Conservation (phyloP, 1,139 yeast genomes). For the Saccharomyces pastorianus region DNA sequence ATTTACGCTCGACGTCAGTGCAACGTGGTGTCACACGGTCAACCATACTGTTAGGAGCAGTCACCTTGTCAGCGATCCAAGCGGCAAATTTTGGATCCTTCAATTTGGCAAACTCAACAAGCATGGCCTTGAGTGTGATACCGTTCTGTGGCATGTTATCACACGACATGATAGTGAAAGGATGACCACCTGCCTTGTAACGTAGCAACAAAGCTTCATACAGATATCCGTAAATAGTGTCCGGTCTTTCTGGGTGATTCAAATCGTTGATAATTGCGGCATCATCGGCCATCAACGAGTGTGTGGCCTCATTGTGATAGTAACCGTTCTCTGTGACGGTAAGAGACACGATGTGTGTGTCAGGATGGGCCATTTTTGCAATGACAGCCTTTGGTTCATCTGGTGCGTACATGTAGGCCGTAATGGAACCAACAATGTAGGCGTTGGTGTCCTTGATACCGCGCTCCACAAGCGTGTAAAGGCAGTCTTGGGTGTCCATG, state of each 20-base stretch:
- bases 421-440: background rate
- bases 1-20: slow-evolving; percentile 5
- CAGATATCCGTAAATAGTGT: slow-evolving; percentile 2
- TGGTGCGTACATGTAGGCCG: slow-evolving; percentile 8
- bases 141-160: slow-evolving; percentile 9
- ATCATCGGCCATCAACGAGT: slow-evolving; percentile 3
- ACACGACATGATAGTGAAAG: slow-evolving; percentile 7
- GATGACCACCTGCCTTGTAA: slow-evolving; percentile 3
- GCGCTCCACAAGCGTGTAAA: slow-evolving; percentile 6
- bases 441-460: slow-evolving; percentile 3
- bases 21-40: slow-evolving; percentile 9
- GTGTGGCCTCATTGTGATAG: slow-evolving; percentile 6
- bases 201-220: slow-evolving; percentile 5
- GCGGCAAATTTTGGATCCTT: slow-evolving; percentile 5
- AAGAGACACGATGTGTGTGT: background rate
- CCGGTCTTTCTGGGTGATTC: background rate
- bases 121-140: slow-evolving; percentile 6
- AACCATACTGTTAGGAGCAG: slow-evolving; percentile 7
- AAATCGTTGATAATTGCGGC: slow-evolving; percentile 5
- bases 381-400: slow-evolving; percentile 4
- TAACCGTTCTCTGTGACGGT: slow-evolving; percentile 2
- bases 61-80: slow-evolving; percentile 5
- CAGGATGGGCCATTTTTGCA: background rate
- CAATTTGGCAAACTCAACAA: slow-evolving; percentile 5
- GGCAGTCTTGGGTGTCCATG: slow-evolving; percentile 4